Evolutionary conservation across 75 land plant genomes (phyloP), one percentile per base, ranked within the genome.

Genomic region (Azolla pinnata): DNA sequence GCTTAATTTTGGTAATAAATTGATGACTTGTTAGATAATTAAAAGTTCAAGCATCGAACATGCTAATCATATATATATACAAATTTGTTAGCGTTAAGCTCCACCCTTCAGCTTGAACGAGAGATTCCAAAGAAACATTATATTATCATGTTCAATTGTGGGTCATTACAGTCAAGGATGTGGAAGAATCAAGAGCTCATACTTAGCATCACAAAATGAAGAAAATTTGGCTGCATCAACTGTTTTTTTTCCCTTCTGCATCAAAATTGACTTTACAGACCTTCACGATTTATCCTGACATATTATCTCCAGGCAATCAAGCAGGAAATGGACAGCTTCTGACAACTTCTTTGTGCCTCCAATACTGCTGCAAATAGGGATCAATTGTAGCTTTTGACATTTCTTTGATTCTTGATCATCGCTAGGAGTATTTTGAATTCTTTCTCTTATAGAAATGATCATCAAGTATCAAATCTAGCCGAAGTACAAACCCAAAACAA

Each of bases 401-500:
- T 38, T 14, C 42, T 7, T 14, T 38, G 14, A 38, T 7, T 7
- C 14, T 14, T 14, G 14, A 14, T 38, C 14, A 38, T 38, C 42
- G 14, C 42, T 7, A 38, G 14, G 42, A 38, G 10, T 7, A 38
- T 7, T 14, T 38, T 38, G 42, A 38, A 14, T 14, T 14, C 14
- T 38, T 14, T 38, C 42, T 38, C 42, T 38, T 14, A 38, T 38
- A 14, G 10, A 38, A 14, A 38, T 38, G 7, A 38, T 38, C 42
- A 14, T 7, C 14, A 14, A 7, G 14, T 7, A 38, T 38, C 54
- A 4, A 7, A 31, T 23, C 54, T 71, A 79, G 38, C 90, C 71
- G 54, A 87, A 91, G 79, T 91, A 91, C 45, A 84, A 70, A 74
- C 73, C 78, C 87, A 90, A 60, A 20, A 78, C 62, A 55, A 84